Conservation (phyloP, 1,284 basidiomycete species). For the Heterobasidion parviporum region DNA sequence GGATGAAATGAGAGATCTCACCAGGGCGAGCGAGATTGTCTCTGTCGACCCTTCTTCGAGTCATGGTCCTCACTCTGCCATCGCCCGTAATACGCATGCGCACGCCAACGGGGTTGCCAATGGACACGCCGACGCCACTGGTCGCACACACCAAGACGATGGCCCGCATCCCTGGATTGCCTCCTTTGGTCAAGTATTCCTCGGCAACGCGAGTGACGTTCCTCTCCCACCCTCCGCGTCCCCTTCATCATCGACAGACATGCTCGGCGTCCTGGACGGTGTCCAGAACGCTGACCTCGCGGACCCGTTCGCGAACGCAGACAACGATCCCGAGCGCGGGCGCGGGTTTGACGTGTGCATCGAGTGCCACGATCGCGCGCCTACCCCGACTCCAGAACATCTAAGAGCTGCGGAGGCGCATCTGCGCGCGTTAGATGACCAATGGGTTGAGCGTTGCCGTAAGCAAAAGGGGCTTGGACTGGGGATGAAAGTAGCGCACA, state of each 20-base stretch:
- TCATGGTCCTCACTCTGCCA: background rate
- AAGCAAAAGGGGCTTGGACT: background rate
- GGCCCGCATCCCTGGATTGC: constrained; percentile 6
- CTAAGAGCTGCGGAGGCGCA: constrained; percentile 67
- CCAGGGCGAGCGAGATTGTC: constrained; percentile 76
- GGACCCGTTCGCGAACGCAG: constrained; percentile 46
- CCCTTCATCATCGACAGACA: background rate
- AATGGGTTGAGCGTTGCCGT: constrained; percentile 40
- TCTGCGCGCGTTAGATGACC: constrained; percentile 49
- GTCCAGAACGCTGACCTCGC: constrained; percentile 11
- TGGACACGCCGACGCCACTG: background rate
- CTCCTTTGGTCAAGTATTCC: constrained; percentile 52
- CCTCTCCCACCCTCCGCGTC: constrained; percentile 29
- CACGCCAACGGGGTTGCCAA: background rate
- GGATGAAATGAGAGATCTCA: constrained; percentile 86
- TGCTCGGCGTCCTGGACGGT: background rate
- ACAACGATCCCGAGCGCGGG: constrained; percentile 53
- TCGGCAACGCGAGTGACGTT: constrained; percentile 77
- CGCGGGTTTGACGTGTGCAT: constrained; percentile 77
- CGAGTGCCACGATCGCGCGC: constrained; percentile 75
- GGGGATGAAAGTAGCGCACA: background rate
- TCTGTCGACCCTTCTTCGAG: constrained; percentile 23
- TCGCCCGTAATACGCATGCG: background rate
- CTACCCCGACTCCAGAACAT: constrained; percentile 54
- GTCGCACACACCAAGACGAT: background rate